Evolutionary conservation across 2,329 filamentous ascomycete genomes (phyloP).

Genomic region (Ilyonectria robusta): DNA sequence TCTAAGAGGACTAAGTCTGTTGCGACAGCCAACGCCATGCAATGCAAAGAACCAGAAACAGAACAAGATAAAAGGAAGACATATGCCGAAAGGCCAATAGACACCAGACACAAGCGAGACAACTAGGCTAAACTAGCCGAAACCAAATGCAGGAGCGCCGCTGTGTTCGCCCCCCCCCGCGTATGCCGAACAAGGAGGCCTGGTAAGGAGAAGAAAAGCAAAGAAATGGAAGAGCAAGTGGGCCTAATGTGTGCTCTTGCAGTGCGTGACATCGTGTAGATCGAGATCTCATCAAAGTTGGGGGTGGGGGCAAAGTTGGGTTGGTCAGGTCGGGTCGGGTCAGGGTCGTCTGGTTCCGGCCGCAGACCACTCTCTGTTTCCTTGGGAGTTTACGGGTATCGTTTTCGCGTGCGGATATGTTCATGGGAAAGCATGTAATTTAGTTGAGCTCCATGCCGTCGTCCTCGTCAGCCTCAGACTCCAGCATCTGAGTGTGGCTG

Average conservation of each 20-base stretch:
- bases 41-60: slow-evolving; percentile 25
- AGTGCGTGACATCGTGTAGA: slow-evolving; percentile 28
- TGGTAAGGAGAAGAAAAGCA: slow-evolving; percentile 7
- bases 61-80: neutral
- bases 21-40: slow-evolving; percentile 35
- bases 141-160: neutral
- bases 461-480: slow-evolving; percentile 72
- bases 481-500: slow-evolving; percentile 69
- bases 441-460: slow-evolving; percentile 73
- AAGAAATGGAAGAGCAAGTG: slow-evolving; percentile 9
- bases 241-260: slow-evolving; percentile 11
- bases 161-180: neutral
- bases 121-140: neutral
- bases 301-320: neutral
- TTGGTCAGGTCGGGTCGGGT: slow-evolving; percentile 7
- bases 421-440: slow-evolving; percentile 15
- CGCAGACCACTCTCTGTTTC: neutral
- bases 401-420: slow-evolving; percentile 9
- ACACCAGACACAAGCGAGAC: neutral
- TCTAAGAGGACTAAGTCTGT: slow-evolving; percentile 13
- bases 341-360: neutral
- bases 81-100: neutral
- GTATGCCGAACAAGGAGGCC: neutral
- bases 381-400: slow-evolving; percentile 13
- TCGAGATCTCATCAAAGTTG: slow-evolving; percentile 20